Base-by-base conservation (phyloP, 2,329 filamentous ascomycete genomes). In the Penicillium sclerotigenum region DNA sequence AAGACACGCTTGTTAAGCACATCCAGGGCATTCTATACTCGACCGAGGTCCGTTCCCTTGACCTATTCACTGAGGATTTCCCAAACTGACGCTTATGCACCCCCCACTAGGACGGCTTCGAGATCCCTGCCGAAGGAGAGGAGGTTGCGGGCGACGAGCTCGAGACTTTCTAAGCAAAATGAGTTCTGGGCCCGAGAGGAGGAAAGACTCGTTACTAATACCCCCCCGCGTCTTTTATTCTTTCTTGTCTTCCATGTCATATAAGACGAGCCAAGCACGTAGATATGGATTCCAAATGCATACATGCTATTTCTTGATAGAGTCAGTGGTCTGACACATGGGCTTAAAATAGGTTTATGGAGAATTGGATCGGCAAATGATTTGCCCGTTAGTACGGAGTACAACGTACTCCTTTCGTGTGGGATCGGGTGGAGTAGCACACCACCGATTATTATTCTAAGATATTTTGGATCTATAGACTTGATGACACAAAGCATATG, bases 11-110 rank as follows among this genome's bases (percentile, higher is more conserved):
- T 61, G 84, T 97, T 74, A 97, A 96, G 84, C 87, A 93, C 74
- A 97, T 99, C 75, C 94, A 99, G 80, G 87, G 85, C 33, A 97
- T 97, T 71, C 82, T 99, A 62, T 99, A 99, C 82, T 96, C 91
- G 59, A 99, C 94, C 59, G 94, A 99, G 82, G 82, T 84, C 73
- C 56, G 69, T 62, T 41, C 9, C 43, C 24, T 42, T 37, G 13
- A 26, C 9, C 14, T 40, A 50, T 50, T 50, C 24, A 13, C 47
- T 28, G n/a, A 34, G 45, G 48, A 47, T 22, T 22, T n/a, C 37
- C 34, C 31, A 13, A 26, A 48, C 28, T 53, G 29, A 47, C 34
- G 18, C 31, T 50, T 26, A 11, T 51, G 16, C 20, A 28, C 26
- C 33, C 40, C 43, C 18, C 43, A 24, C 6, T 57, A 70, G 68